Percentiles rank a stretch among this genome's conserved stretches.
Conservation (phyloP, 2,329 filamentous ascomycete species). For the Chlorencoelia australis region DNA sequence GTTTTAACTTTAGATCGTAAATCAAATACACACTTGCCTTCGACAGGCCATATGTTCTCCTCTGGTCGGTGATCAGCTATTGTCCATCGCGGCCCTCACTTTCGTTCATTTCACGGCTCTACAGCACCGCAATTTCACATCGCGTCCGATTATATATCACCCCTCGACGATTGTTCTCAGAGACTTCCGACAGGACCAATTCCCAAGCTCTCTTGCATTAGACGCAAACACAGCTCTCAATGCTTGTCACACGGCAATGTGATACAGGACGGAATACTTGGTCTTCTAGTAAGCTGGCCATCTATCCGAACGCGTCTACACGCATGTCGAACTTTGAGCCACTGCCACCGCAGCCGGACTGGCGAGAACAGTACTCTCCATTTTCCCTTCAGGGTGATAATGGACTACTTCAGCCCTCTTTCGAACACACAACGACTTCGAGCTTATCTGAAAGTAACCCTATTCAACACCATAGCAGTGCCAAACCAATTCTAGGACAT, state of each 20-base stretch:
- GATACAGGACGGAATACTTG: conserved; percentile 30
- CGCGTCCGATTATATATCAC: conserved; percentile 5
- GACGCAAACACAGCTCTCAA: conserved; percentile 23
- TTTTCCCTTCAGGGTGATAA: conserved; percentile 24
- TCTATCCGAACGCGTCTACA: conserved; percentile 27
- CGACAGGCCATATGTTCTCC: conserved; percentile 20
- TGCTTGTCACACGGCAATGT: conserved; percentile 30
- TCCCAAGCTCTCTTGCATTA: conserved; percentile 14
- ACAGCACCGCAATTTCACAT: too few relatives aligned
- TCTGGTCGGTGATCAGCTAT: conserved; percentile 22
- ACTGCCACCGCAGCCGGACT: conserved; percentile 27
- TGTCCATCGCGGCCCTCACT: conserved; percentile 20
- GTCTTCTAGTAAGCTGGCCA: conserved; percentile 28
- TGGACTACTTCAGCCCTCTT: conserved; percentile 19
- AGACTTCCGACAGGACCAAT: conserved; percentile 4
- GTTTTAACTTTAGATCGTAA: conserved; percentile 11
- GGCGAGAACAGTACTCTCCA: conserved; percentile 28
- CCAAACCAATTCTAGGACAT: conserved; percentile 23
- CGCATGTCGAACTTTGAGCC: conserved; percentile 30
- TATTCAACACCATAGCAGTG: conserved; percentile 11
- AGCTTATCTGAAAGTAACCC: conserved; percentile 16
- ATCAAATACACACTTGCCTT: conserved; percentile 12
- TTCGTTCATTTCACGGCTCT: conserved; percentile 24
- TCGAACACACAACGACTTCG: conserved; percentile 20
- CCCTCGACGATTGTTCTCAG: conserved; percentile 4